A percentile compares a stretch with the other conserved stretches of the same genome.
Evolutionary conservation across 306 rosid species (phyloP).

Genomic region (Prunus mongolica): DNA sequence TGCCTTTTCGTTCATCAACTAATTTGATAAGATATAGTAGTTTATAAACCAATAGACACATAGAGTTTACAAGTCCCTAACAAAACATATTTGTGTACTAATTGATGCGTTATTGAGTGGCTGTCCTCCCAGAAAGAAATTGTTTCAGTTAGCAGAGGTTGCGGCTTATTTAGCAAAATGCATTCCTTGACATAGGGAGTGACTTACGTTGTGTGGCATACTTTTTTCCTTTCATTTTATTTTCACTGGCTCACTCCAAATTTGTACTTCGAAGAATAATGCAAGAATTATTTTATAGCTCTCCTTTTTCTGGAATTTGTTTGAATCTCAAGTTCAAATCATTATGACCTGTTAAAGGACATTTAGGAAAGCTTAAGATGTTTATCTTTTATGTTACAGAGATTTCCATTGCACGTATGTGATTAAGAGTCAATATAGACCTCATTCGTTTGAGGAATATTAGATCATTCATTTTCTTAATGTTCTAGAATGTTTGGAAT

Average conservation of each 20-base stretch:
- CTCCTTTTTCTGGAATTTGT: background rate
- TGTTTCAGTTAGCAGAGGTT: background rate
- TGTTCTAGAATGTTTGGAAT: background rate
- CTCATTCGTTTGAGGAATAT: background rate
- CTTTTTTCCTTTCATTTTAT: background rate
- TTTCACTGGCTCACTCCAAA: background rate
- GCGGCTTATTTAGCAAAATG: background rate
- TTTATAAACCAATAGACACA: background rate
- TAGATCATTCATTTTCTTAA: background rate
- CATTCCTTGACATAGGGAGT: background rate
- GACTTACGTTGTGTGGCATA: background rate
- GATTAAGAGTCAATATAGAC: background rate
- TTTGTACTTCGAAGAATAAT: background rate
- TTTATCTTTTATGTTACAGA: background rate
- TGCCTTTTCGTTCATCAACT: background rate
- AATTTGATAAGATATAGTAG: background rate
- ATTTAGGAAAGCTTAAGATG: background rate
- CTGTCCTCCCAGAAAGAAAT: background rate
- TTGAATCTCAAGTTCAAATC: constrained; percentile 4
- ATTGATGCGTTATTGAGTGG: background rate
- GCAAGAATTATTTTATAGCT: background rate
- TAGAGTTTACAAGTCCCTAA: background rate
- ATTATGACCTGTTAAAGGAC: background rate
- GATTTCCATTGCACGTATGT: background rate
- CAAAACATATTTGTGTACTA: background rate